These are phyloP conservation scores for Thermoascus crustaceus DNA, from an alignment of 2,329 filamentous ascomycete genomes.

Conservation along the genomic window DNA sequence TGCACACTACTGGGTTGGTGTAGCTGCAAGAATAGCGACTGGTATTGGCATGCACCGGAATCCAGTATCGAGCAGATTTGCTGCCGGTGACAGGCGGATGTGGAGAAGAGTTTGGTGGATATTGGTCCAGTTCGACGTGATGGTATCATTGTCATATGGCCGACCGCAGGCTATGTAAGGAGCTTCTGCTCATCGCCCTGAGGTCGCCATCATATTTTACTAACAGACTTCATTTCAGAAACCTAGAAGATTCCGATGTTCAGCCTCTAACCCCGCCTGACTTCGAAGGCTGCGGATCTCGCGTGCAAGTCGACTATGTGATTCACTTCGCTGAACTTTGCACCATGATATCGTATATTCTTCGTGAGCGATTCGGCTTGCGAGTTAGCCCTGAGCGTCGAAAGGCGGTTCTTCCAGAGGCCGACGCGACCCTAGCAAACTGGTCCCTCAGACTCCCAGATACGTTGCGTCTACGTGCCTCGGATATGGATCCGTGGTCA, in stretches of 20 bases:
- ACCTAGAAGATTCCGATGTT: constrained; percentile 46
- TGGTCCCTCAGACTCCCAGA: constrained; percentile 37
- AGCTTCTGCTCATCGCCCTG: not conserved
- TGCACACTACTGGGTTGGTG: constrained; percentile 46
- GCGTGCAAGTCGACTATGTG: constrained; percentile 38
- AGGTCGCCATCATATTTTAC: not conserved
- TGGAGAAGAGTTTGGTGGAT: constrained; percentile 39
- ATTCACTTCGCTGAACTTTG: constrained; percentile 45
- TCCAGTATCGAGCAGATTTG: constrained; percentile 33
- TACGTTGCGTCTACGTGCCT: constrained; percentile 31
- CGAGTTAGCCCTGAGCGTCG: constrained; percentile 32
- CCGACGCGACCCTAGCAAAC: constrained; percentile 34
- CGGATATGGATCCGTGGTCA: constrained; percentile 37
- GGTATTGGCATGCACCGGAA: constrained; percentile 49
- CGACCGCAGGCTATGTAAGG: constrained; percentile 44
- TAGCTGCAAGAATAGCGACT: constrained; percentile 45
- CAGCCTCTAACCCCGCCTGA: constrained; percentile 37
- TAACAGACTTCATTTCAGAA: constrained; percentile 18
- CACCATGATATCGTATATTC: constrained; percentile 41
- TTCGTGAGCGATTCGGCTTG: constrained; percentile 35
- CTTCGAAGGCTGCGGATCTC: constrained; percentile 40
- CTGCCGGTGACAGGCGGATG: constrained; percentile 34
- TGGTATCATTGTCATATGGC: constrained; percentile 41
- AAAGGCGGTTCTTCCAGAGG: constrained; percentile 34
- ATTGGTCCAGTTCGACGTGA: constrained; percentile 36